phyloP scores from a whole-genome alignment of 2,329 filamentous ascomycete species.

The Cyclaneusma minus region DNA sequence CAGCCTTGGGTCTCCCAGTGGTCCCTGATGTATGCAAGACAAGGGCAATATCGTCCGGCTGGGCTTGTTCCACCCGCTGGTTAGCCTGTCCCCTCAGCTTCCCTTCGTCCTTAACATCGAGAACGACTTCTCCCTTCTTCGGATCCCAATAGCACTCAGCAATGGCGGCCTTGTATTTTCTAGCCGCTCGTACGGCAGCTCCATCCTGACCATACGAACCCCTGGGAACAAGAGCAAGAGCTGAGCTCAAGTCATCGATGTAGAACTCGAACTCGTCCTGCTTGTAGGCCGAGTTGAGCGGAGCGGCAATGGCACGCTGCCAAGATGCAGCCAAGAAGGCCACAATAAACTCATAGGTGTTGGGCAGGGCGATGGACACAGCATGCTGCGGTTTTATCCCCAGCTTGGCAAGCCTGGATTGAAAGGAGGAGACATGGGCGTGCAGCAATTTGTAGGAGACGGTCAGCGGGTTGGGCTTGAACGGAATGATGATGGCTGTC shows the following conservation, averaged over 20 bases:
- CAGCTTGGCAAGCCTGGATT: constrained; percentile 60
- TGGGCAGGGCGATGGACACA: constrained; percentile 70
- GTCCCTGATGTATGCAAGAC: constrained; percentile 77
- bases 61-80: constrained; percentile 33
- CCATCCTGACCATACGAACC: constrained; percentile 52
- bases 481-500: constrained; percentile 60
- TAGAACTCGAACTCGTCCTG: constrained; percentile 87
- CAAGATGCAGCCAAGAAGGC: constrained; percentile 75
- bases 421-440: constrained; percentile 53
- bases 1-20: constrained; percentile 72
- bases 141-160: constrained; percentile 75
- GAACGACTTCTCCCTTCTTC: constrained; percentile 43
- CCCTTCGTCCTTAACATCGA: constrained; percentile 66
- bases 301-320: constrained; percentile 71
- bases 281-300: constrained; percentile 80
- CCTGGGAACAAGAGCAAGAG: constrained; percentile 59
- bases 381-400: constrained; percentile 54
- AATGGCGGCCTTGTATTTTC: constrained; percentile 69
- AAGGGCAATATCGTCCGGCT: constrained; percentile 66
- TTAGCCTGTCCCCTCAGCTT: constrained; percentile 39
- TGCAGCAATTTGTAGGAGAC: constrained; percentile 55
- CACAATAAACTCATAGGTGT: constrained; percentile 79
- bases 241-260: constrained; percentile 73
- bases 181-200: constrained; percentile 60
- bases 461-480: constrained; percentile 42